Base-by-base conservation (phyloP, 495 filamentous ascomycete species). In the Penicillium crystallinum region DNA sequence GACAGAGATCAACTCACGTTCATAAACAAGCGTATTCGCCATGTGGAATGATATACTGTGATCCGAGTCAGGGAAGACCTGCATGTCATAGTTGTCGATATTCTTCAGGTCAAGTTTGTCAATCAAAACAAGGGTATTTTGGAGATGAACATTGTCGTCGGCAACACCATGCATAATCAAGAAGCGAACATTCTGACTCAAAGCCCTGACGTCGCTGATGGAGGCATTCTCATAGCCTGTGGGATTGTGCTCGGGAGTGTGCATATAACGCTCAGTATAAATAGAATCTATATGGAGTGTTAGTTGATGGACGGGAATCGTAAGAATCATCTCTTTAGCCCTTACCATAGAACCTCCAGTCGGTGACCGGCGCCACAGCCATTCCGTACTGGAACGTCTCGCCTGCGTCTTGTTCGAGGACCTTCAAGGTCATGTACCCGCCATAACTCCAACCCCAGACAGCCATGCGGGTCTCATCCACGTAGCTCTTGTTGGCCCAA, bases 371-470 rank as follows among this genome's bases (percentile, higher is more conserved):
- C 3, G 95, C 95, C 21, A 98, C 93, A 11, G 93, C 90, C 90
- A 98, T 96, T 25, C 95, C 93, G 63, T 97, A 98, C 30, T 81
- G 82, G 72, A 97, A 98, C 0, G 91, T 97, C 58, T 81, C 61
- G 6, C 93, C 93, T 1, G 78, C 93, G 67, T 98, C 93, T 55
- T 83, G 78, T 71, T 98, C 93, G 2, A 98, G 79, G 4, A 89
- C 91, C 73, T 98, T 98, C 48, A 98, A 74, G n/a, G 93, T 90
- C 83, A 90, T 91, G 76, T 95, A 98, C 15, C 93, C 93, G 30
- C 93, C 93, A 63, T 91, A 98, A 55, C 88, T 93, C 93, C 93
- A 98, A 31, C 93, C 93, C 93, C 93, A 98, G 61, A 98, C 96
- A 1, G 91, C 92, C 52, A 98, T 82, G 29, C 85, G 78, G 9